Evolutionary conservation across 345 rosid genomes (phyloP).

Genomic region (Arabidopsis arenosa): DNA sequence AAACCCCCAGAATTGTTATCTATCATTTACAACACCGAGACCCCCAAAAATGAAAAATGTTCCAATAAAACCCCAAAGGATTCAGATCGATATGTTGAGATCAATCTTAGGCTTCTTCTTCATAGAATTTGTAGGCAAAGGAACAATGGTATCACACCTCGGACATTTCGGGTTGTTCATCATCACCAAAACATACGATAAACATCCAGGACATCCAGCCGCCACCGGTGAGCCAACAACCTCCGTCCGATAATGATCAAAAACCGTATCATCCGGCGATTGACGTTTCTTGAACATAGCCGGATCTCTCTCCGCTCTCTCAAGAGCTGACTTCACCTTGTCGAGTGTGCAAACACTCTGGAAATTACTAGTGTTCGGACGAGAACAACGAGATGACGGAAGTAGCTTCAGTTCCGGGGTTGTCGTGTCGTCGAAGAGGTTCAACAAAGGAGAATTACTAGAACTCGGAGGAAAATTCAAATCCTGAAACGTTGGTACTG

Average conservation of each 20-base stretch:
- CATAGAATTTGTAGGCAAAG: conserved; percentile 45
- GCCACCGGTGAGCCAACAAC: conserved; percentile 56
- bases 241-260: neutral
- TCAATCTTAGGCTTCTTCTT: conserved; percentile 68
- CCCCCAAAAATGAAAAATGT: conserved; percentile 11
- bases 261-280: conserved; percentile 32
- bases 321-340: conserved; percentile 76
- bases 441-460: conserved; percentile 42
- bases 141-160: conserved; percentile 67
- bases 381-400: conserved; percentile 17
- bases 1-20: conserved; percentile 25
- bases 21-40: conserved; percentile 38
- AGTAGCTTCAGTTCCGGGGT: conserved; percentile 50
- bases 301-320: conserved; percentile 76
- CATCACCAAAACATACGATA: conserved; percentile 78
- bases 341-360: conserved; percentile 93
- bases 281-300: conserved; percentile 48
- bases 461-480: conserved; percentile 62
- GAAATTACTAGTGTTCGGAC: conserved; percentile 45
- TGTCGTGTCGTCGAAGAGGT: conserved; percentile 56
- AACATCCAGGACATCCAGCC: conserved; percentile 81
- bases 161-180: conserved; percentile 80
- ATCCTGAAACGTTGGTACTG: conserved; percentile 64
- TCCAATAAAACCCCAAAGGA: conserved; percentile 23
- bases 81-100: conserved; percentile 77